A percentile compares a stretch with the other conserved stretches of the same genome.
phyloP scores from a whole-genome alignment of 352 stramenopile species.

The Pseudoperonospora humuli region DNA sequence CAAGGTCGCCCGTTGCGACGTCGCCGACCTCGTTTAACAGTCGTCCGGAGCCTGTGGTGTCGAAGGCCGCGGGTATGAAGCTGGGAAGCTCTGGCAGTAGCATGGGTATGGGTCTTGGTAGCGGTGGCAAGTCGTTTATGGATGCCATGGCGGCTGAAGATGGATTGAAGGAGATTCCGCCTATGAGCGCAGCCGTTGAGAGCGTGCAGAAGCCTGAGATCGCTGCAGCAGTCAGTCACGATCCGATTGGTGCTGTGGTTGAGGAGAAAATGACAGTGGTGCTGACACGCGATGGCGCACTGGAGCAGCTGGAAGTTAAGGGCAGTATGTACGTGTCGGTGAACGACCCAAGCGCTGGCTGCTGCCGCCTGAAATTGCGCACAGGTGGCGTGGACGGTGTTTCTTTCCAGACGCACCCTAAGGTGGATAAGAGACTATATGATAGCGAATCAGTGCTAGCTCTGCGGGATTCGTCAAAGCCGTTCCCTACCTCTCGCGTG shows the following conservation, averaged over 20 bases:
- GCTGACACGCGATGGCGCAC: constrained; percentile 68
- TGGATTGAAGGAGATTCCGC: constrained; percentile 78
- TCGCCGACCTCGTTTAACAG: constrained; percentile 67
- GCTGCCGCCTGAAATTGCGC: constrained; percentile 67
- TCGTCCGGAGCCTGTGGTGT: constrained; percentile 31
- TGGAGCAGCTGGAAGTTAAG: constrained; percentile 85
- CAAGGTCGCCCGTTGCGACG: constrained; percentile 30
- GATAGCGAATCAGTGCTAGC: constrained; percentile 73
- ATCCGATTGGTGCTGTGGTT: constrained; percentile 74
- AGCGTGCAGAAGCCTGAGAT: constrained; percentile 50
- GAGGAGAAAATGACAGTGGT: constrained; percentile 85
- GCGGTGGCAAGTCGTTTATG: constrained; percentile 74
- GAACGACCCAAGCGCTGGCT: constrained; percentile 62
- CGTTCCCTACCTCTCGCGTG: constrained; percentile 73
- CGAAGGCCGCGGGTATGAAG: constrained; percentile 68
- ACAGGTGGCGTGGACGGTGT: constrained; percentile 61
- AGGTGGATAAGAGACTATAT: constrained; percentile 85
- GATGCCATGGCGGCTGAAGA: constrained; percentile 83
- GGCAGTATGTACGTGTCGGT: constrained; percentile 79
- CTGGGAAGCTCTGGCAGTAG: constrained; percentile 34
- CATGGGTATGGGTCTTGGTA: constrained; percentile 51
- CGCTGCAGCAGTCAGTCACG: constrained; percentile 57
- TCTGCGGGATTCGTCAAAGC: constrained; percentile 75
- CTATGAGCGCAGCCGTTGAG: constrained; percentile 67
- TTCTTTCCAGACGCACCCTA: constrained; percentile 81